Conservation (phyloP, 192 early-diverging fungal genomes). For the Phycomyces nitens region DNA sequence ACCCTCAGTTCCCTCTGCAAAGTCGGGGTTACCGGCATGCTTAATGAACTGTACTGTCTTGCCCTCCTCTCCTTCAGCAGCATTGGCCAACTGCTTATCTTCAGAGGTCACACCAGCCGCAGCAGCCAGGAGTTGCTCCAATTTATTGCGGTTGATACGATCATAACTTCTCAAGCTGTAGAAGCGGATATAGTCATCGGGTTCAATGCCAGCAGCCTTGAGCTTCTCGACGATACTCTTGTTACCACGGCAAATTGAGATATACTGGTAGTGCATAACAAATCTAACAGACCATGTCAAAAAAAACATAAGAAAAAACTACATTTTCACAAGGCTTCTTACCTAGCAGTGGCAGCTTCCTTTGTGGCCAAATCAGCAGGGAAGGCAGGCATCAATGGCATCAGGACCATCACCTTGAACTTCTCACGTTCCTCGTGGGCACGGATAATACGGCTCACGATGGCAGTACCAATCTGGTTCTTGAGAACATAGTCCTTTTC, state of each 20-base stretch:
- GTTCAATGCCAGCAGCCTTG: slow-evolving; percentile 49
- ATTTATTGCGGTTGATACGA: slow-evolving; percentile 47
- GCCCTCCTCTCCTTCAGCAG: slow-evolving; percentile 4
- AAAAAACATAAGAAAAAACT: not conserved
- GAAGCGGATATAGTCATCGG: slow-evolving; percentile 72
- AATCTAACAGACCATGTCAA: slow-evolving; percentile 40
- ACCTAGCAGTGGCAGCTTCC: slow-evolving; percentile 70
- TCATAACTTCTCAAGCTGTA: slow-evolving; percentile 77
- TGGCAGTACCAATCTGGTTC: slow-evolving; percentile 77
- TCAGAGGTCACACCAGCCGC: slow-evolving; percentile 19
- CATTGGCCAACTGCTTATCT: slow-evolving; percentile 12
- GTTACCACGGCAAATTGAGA: slow-evolving; percentile 75
- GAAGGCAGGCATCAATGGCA: slow-evolving; percentile 88
- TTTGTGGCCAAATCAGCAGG: slow-evolving; percentile 75
- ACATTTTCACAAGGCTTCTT: slow-evolving; percentile 1
- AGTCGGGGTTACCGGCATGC: slow-evolving; percentile 25
- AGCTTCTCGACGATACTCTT: slow-evolving; percentile 65
- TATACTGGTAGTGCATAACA: slow-evolving; percentile 81
- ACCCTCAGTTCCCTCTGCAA: slow-evolving; percentile 21
- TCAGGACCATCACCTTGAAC: slow-evolving; percentile 79
- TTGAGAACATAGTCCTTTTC: slow-evolving; percentile 58
- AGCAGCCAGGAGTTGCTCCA: slow-evolving; percentile 19
- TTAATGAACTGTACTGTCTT: slow-evolving; percentile 17
- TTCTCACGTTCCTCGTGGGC: slow-evolving; percentile 64
- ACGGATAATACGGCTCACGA: slow-evolving; percentile 71